Conservation (phyloP, 768 basidiomycete species). For the Leccinum barrowsii region DNA sequence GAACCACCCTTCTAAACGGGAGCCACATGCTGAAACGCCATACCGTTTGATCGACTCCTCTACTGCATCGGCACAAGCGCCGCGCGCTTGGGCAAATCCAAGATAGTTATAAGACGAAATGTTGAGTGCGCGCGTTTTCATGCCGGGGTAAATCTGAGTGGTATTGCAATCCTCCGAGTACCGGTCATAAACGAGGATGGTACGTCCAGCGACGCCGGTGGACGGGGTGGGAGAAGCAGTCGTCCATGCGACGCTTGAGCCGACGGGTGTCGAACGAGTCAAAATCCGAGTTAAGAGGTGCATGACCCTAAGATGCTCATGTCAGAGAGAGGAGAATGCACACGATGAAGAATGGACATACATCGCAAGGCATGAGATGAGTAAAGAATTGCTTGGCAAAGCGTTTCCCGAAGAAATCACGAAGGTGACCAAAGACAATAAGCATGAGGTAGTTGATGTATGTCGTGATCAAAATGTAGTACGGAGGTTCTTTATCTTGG, state of each 20-base stretch:
- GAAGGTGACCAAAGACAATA: conserved; percentile 86
- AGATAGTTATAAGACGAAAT: conserved; percentile 99
- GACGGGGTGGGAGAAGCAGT: conserved; percentile 89
- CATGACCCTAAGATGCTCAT: conserved; percentile 71
- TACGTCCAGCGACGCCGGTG: conserved; percentile 94
- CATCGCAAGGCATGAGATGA: conserved; percentile 81
- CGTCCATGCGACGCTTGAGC: conserved; percentile 89
- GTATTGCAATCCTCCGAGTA: conserved; percentile 77
- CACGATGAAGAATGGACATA: conserved; percentile 40
- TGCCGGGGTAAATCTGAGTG: conserved; percentile 74
- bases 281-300: conserved; percentile 95
- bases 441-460: conserved; percentile 93
- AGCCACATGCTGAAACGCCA: conserved; percentile 73
- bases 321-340: conserved; percentile 8
- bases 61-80: conserved; percentile 92
- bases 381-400: conserved; percentile 64
- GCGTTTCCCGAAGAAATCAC: conserved; percentile 93
- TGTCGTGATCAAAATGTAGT: conserved; percentile 87
- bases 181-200: conserved; percentile 83
- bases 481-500: conserved; percentile 81
- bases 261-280: conserved; percentile 99
- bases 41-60: conserved; percentile 80
- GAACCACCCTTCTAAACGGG: conserved; percentile 85
- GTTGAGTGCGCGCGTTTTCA: conserved; percentile 84
- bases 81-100: conserved; percentile 91